Evolutionary conservation across 345 rosid species (phyloP).

Genomic region (Eucalyptus curtisii): DNA sequence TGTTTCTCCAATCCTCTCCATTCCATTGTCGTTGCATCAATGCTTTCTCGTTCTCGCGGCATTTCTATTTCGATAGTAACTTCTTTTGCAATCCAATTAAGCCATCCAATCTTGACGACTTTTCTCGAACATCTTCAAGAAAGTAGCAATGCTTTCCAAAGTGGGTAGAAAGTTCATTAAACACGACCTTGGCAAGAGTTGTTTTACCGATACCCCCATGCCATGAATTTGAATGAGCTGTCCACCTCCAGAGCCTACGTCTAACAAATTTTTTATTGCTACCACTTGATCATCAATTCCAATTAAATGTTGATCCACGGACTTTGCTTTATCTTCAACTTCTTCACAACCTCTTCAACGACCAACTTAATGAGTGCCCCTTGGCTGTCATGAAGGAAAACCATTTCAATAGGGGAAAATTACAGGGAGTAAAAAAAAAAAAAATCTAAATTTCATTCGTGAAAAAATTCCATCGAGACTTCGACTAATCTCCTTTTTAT

Average conservation of each 20-base stretch:
- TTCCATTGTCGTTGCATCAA: not conserved
- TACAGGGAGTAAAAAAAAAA: not conserved
- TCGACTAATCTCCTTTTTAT: rapidly evolving
- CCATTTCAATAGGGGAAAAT: no score
- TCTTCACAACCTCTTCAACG: not conserved
- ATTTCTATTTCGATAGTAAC: not conserved
- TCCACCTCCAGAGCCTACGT: not conserved
- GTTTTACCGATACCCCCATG: not conserved
- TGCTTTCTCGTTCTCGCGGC: not conserved
- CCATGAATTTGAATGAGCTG: not conserved
- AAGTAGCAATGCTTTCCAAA: not conserved
- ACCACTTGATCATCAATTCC: not conserved
- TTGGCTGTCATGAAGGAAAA: not conserved
- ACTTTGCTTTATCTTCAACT: not conserved
- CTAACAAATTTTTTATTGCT: not conserved
- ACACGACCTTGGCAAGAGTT: not conserved
- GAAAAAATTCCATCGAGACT: not conserved
- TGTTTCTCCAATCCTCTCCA: not conserved
- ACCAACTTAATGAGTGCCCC: not conserved
- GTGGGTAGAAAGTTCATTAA: not conserved
- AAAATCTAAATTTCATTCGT: not conserved
- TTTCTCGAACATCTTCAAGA: not conserved
- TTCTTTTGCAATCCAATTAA: not conserved
- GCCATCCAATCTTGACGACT: not conserved
- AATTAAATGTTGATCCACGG: not conserved